Base-by-base conservation (phyloP, 306 rosid genomes). In the Pachyrhizus erosus region DNA sequence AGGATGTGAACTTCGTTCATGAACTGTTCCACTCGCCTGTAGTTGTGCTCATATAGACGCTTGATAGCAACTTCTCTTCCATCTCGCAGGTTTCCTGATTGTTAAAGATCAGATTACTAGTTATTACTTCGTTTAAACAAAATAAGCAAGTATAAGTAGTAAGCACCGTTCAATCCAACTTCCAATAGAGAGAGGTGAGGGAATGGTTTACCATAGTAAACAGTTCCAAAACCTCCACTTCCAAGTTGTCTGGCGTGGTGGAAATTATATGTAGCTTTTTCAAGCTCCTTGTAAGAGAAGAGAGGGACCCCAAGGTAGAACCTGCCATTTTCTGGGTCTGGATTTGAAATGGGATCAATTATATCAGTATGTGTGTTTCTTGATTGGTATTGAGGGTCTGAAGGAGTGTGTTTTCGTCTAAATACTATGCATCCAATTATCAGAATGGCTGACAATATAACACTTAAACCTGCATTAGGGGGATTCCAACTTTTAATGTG, bases 61-160 rank as follows among this genome's bases (percentile, higher is more conserved):
- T 91, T 93, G 26, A 93, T 89, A 2, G 94, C 94, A 67, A 93
- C 94, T 91, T 91, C 96, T 46, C 94, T 57, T 31, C 96, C 97
- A 75, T 94, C 98, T 40, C 42, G 79, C 43, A 94, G 94, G 83
- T 84, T 87, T 14, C 98, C 97, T 94, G 70, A 8, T 72, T 26
- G 40, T n/a, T 65, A 26, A 42, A 39, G 3, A 4, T 55, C 73
- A 37, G 21, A 23, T 75, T 73, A 71, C n/a, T 67, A n/a, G 21
- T 33, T 42, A 7, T 34, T 80, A 3, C 65, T 33, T 80, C 4
- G 71, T 20, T 57, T 24, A 9, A 23, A 10, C 31, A 57, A 9
- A 57, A 57, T 23, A 10, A 21, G 11, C 0, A 20, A 55, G 13
- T 21, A 24, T 0, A 60, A 49, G 55, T 60, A 60, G n/a, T n/a